Evolutionary conservation across 2,329 filamentous ascomycete genomes (phyloP), one percentile per base, ranked within the genome.

Genomic region (Trichophaea hybrida): DNA sequence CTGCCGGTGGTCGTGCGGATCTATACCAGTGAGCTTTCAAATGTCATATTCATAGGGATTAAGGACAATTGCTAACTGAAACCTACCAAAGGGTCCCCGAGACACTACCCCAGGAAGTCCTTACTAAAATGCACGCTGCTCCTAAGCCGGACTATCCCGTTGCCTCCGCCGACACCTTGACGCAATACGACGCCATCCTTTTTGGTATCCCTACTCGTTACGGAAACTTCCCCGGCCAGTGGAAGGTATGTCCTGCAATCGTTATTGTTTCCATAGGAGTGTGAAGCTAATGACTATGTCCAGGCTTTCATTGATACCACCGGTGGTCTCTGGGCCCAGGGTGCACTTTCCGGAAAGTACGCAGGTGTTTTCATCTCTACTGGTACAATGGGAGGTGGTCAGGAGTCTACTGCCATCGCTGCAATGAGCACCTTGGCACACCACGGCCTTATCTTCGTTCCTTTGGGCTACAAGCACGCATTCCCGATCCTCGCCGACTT

Each of bases 371-470:
- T 98, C 80, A 75, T 98, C 73, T 88, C 84, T 64, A 94, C 88
- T n/a, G 89, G 77, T 62, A 85, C 83, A 59, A 77, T 77, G 58
- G 93, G 93, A 64, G 93, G 93, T 72, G 93, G 93, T 65, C 93
- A 98, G 77, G 93, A 98, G 77, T 84, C 82, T 59, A 98, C 93
- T 52, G 84, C 80, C 67, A 76, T 96, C 65, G 78, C 84, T 37
- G 76, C 84, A 71, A 82, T 97, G 81, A 88, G 84, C 70, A 97
- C 91, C 15, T 77, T 97, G 58, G 74, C 84, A 62, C 93, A 97
- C 76, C 93, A 97, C 77, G 93, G 93, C 70, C 85, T 97, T 76
- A 85, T 93, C 78, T 97, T 85, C 73, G 89, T 97, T n/a, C 93
- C 93, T 53, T 79, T 97, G 58, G 93, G 93, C 59, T 97, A 94